Base-by-base conservation (phyloP, 2,329 filamentous ascomycete genomes). In the Hymenoscyphus fraxineus region DNA sequence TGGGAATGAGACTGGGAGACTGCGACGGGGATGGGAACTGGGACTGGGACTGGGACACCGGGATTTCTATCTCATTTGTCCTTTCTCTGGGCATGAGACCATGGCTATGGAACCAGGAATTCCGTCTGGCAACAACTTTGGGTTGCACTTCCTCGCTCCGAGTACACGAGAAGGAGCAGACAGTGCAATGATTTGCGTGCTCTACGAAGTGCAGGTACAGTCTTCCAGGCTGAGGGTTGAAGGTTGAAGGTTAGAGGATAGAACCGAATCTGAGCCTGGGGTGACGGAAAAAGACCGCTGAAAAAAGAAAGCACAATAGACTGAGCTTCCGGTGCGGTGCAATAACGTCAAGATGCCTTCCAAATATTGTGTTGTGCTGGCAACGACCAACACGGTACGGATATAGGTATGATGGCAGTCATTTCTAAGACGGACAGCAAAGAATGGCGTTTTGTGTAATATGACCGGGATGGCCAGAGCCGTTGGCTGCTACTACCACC, bases 101-200 rank as follows among this genome's bases (percentile, higher is more conserved):
- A 38, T 35, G 35, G 31, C 16, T 12, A 19, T 54, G 19, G 47
- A 54, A 54, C 44, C 44, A 51, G 9, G 44, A 22, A 51, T 35
- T 35, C 3, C 35, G n/a, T 12, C 12, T 54, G 47, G 7, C 47
- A 13, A 27, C 13, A 4, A 54, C 22, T 54, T 54, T 54, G 47
- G 19, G 22, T 54, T 54, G 47, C 22, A 27, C 44, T 35, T 35
- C 35, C 35, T 35, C 35, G 35, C 35, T 51, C 44, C 44, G 44
- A 6, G 55, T 57, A 57, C 55, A 38, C 55, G 55, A 57, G 55
- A 38, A 57, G 55, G 55, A 57, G 10, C 55, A 7, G 31, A 12
- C 32, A 19, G 27, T 16, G 32, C 27, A 57, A 16, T 32, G 31
- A 32, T 57, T 57, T 57, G 31, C 27, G 55, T 10, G 47, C 47